Evolutionary conservation across 2,329 filamentous ascomycete species (phyloP), one percentile per base, ranked within the genome.

Genomic region (Neopestalotiopsis clavispora): DNA sequence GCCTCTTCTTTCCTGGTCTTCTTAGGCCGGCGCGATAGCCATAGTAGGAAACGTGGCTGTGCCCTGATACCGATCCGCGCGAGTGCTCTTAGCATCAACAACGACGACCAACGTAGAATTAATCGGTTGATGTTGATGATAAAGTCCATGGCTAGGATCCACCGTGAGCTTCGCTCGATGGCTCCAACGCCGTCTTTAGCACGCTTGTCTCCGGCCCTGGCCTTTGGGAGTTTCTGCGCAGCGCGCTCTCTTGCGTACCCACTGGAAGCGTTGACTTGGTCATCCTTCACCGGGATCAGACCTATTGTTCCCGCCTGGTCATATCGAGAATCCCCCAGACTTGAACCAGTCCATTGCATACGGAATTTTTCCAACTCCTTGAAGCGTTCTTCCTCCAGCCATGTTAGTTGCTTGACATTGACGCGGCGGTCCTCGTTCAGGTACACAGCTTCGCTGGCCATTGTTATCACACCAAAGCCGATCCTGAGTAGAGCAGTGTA

Each of bases 371-470:
- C 90, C 3, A 97, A 84, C 75, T 98, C 94, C 59, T 90, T 87
- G 10, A 95, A 85, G 5, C 95, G 88, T 72, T 97, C 93, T 74
- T 95, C 93, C 77, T 99, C 96, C 3, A 98, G 84, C 95, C 96
- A 99, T 0, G 96, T 98, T 81, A 91, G 91, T 45, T 87, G 84
- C 72, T 90, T 90, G 2, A 97, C 84, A 70, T 89, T 91, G 65
- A 98, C 90, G 1, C 87, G 87, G 56, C 89, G 89, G 60, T 95
- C 95, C 79, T 98, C 95, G 71, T 98, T 97, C 12, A 99, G 84
- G 76, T 97, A 98, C 0, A 98, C 96, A 3, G 95, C 95, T 80
- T 98, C 95, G 74, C 94, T 97, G 0, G 96, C 96, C 79, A 97
- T 95, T 0, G 94, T 97, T 70, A 98, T 89, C 13, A 95, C 91